These are phyloP conservation scores for Parietaria judaica DNA, from an alignment of 306 rosid genomes.

Conservation along the genomic window DNA sequence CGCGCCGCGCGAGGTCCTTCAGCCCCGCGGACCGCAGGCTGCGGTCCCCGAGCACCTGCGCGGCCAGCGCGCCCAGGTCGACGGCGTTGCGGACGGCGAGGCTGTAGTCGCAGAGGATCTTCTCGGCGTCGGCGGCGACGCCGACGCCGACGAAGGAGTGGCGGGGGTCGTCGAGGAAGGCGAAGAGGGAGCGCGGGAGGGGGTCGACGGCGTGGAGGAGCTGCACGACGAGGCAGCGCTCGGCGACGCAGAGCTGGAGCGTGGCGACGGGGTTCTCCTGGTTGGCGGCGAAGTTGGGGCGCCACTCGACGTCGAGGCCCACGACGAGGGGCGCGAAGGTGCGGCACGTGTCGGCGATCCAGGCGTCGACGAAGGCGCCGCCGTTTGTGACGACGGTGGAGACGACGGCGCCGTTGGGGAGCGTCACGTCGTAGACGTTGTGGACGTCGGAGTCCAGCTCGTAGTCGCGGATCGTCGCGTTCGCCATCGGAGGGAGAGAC, in stretches of 20 bases:
- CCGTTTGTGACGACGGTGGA: constrained; percentile 17
- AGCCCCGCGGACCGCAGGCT: neutral
- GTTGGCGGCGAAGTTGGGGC: constrained; percentile 2
- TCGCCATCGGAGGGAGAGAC: neutral
- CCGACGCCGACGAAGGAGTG: constrained; percentile 34
- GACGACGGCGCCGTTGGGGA: neutral
- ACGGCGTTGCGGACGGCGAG: neutral
- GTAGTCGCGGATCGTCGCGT: neutral
- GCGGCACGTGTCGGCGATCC: constrained; percentile 16
- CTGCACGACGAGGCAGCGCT: constrained; percentile 34
- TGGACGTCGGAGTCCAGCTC: constrained; percentile 6
- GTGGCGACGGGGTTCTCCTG: constrained; percentile 22
- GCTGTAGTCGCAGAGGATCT: neutral
- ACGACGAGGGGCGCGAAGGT: constrained; percentile 18
- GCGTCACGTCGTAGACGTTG: constrained; percentile 2
- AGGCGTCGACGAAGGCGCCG: constrained; percentile 18
- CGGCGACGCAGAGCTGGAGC: constrained; percentile 33
- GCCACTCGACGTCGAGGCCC: constrained; percentile 49
- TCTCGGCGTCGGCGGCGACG: constrained; percentile 14
- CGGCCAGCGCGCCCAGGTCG: neutral
- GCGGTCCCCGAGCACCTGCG: neutral
- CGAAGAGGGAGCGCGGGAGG: constrained; percentile 11
- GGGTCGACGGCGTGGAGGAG: constrained; percentile 7
- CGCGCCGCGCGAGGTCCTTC: constrained; percentile 9
- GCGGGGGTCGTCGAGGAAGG: constrained; percentile 6